phyloP scores from a whole-genome alignment of 2,329 filamentous ascomycete species.

The Chrysoporthe austroafricana region DNA sequence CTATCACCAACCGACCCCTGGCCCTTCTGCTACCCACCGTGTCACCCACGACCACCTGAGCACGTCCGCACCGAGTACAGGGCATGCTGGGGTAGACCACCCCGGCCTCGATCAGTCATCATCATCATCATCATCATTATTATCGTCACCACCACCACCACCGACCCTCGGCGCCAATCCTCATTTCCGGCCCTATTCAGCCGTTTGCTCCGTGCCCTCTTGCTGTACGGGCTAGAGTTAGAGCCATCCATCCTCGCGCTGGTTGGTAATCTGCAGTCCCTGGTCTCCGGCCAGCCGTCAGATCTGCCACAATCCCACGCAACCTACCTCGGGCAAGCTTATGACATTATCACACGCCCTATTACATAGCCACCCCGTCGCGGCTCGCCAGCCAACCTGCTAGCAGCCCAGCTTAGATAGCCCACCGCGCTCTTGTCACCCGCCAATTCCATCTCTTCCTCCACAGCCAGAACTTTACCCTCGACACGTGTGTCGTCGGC shows the following conservation, averaged over 20 bases:
- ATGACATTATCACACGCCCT: constrained; percentile 28
- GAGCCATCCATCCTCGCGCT: background rate
- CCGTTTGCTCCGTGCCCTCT: background rate
- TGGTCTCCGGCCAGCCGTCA: background rate
- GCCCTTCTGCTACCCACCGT: background rate
- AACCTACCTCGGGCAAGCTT: constrained; percentile 6
- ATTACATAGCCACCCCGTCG: constrained; percentile 27
- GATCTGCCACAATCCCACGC: constrained; percentile 15
- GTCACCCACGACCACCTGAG: background rate
- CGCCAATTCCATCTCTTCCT: constrained; percentile 9
- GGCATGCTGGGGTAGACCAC: background rate
- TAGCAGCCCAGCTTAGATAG: background rate
- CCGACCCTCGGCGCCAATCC: background rate
- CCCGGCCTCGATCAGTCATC: background rate
- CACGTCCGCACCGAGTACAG: no score
- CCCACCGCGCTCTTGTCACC: constrained; percentile 19
- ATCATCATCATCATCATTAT: background rate
- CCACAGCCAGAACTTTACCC: background rate
- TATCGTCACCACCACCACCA: background rate
- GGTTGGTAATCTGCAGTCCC: background rate
- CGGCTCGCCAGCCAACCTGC: background rate
- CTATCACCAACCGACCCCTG: background rate
- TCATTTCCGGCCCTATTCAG: background rate
- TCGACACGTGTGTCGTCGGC: background rate
- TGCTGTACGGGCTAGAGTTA: background rate